Conservation (phyloP, 257 asterid species). For the Vinca minor region DNA sequence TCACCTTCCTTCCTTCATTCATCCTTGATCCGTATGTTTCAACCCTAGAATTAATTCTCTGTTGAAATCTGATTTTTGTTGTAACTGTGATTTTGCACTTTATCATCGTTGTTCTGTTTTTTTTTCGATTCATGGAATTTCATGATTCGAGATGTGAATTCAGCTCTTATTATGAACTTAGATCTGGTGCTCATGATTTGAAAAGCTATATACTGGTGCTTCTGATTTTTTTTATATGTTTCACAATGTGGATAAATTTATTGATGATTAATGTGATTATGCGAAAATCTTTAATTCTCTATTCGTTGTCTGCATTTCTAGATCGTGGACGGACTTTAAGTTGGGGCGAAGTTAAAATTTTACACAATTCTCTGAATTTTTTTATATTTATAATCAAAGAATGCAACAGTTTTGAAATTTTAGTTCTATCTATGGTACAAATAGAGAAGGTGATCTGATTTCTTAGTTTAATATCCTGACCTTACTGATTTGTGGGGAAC, state of each 20-base stretch:
- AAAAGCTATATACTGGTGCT: not conserved
- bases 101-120: not conserved
- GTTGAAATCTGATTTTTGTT: constrained; percentile 4
- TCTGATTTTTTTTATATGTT: not conserved
- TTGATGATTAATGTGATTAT: no score
- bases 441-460: not conserved
- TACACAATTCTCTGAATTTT: no score
- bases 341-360: no score
- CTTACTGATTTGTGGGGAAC: not conserved
- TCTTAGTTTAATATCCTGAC: not conserved
- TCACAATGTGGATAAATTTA: no score
- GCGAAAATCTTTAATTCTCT: no score
- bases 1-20: constrained; percentile 3
- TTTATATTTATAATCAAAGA: no score
- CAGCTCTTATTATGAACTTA: not conserved
- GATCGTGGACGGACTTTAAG: no score
- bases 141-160: not conserved
- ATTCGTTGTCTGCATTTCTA: not conserved
- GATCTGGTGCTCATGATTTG: constrained; percentile 12
- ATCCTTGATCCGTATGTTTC: constrained; percentile 5
- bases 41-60: not conserved
- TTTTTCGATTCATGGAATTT: not conserved
- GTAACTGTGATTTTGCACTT: not conserved
- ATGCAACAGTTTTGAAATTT: no score
- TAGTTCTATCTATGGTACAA: not conserved